phyloP scores from a whole-genome alignment of 176 grass and related monocot species.

The Rhynchospora tenuis region DNA sequence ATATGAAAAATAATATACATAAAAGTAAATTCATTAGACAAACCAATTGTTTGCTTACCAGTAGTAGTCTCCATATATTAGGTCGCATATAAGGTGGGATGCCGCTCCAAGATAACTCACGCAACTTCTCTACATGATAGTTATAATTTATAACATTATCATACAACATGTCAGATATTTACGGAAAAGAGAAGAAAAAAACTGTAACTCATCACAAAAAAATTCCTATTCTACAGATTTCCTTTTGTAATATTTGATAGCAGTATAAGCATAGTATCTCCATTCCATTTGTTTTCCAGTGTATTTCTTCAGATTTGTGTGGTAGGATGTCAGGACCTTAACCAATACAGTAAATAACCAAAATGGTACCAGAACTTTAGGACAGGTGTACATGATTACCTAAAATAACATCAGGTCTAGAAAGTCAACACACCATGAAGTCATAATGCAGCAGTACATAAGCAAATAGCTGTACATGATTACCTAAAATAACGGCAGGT shows the following conservation, averaged over 20 bases:
- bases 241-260: not conserved
- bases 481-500: conserved; percentile 90
- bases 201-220: not conserved
- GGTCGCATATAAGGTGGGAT: conserved; percentile 97
- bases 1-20: not conserved
- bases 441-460: not conserved
- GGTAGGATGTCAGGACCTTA: not conserved
- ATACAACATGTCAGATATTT: conserved; percentile 3
- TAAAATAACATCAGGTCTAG: not conserved
- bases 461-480: not conserved
- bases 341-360: not conserved
- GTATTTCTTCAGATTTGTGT: not conserved
- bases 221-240: not conserved
- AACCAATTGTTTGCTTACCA: conserved; percentile 45
- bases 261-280: not conserved
- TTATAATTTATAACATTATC: conserved; percentile 6
- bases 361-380: not conserved
- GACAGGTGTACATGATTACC: too few relatives aligned
- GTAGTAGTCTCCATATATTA: conserved; percentile 92
- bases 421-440: not conserved
- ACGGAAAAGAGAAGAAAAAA: not conserved
- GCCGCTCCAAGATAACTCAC: conserved; percentile 95
- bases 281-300: not conserved
- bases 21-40: not conserved
- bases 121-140: conserved; percentile 70